These are phyloP conservation scores for Penicillium cinerascens DNA, from an alignment of 495 filamentous ascomycete genomes.

Conservation along the genomic window DNA sequence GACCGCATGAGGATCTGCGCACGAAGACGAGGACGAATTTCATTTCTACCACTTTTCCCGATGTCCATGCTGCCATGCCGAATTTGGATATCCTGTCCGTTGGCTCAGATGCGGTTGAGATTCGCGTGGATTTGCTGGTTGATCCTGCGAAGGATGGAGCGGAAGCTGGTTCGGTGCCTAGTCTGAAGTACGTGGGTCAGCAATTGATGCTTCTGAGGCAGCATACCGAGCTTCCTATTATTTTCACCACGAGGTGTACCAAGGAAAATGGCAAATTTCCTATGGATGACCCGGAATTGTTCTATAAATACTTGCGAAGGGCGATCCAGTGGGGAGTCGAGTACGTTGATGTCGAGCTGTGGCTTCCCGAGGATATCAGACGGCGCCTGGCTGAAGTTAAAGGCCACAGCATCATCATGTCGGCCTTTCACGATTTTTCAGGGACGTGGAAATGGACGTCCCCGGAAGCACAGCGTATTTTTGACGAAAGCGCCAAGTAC, in stretches of 20 bases:
- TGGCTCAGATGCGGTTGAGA: slow-evolving; percentile 77
- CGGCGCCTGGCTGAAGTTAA: slow-evolving; percentile 61
- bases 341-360: slow-evolving; percentile 83
- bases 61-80: slow-evolving; percentile 76
- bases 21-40: slow-evolving; percentile 74
- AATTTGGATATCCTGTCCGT: slow-evolving; percentile 83
- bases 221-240: slow-evolving; percentile 79
- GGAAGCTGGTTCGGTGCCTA: slow-evolving; percentile 57
- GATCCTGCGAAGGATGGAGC: slow-evolving; percentile 60
- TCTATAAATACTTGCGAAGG: slow-evolving; percentile 70
- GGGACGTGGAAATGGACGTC: slow-evolving; percentile 80
- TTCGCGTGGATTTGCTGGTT: slow-evolving; percentile 75
- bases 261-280: slow-evolving; percentile 79
- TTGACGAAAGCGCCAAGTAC: slow-evolving; percentile 64
- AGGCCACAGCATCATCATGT: slow-evolving; percentile 77
- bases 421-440: slow-evolving; percentile 82
- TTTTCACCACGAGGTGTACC: slow-evolving; percentile 78
- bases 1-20: slow-evolving; percentile 69
- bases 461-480: slow-evolving; percentile 62
- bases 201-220: slow-evolving; percentile 80
- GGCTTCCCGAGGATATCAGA: slow-evolving; percentile 75
- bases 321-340: slow-evolving; percentile 85
- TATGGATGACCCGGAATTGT: slow-evolving; percentile 70
- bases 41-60: slow-evolving; percentile 82
- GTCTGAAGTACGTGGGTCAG: slow-evolving; percentile 77